A percentile compares a stretch with the other conserved stretches of the same genome.
phyloP scores from a whole-genome alignment of 208 protist species.

The Acanthamoeba pearcei region DNA sequence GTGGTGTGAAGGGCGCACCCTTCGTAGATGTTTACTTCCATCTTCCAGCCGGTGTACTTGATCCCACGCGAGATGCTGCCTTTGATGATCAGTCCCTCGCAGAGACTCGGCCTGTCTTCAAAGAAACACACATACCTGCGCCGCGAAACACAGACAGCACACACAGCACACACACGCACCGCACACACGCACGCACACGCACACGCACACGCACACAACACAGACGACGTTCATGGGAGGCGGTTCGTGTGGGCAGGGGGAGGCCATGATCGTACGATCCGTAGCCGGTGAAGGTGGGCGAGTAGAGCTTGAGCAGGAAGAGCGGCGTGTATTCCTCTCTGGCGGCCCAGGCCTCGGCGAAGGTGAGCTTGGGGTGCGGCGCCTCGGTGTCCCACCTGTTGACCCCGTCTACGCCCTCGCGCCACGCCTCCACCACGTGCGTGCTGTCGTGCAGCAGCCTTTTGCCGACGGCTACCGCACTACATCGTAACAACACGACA shows the following conservation, averaged over 20 bases:
- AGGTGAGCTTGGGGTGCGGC: conserved; percentile 15
- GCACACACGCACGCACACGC: neutral
- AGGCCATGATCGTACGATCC: neutral
- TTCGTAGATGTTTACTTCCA: neutral
- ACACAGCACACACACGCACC: neutral
- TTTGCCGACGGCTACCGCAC: neutral
- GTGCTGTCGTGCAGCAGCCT: neutral
- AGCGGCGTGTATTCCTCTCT: neutral
- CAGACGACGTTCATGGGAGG: too few relatives aligned
- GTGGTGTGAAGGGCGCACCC: neutral
- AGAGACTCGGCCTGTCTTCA: neutral
- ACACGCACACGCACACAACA: neutral
- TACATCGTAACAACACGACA: neutral
- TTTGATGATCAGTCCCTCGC: neutral
- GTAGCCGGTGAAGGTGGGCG: conserved; percentile 26
- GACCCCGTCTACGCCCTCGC: neutral
- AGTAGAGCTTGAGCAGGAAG: conserved; percentile 4
- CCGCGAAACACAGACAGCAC: neutral
- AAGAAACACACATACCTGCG: conserved; percentile 6
- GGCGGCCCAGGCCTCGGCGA: neutral
- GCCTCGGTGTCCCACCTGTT: neutral
- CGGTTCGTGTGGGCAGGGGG: neutral
- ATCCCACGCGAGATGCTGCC: neutral
- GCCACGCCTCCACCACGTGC: neutral
- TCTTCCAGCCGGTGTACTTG: conserved; percentile 27